Evolutionary conservation across 1,139 yeast species (phyloP), one percentile per base, ranked within the genome.

Genomic region (Pichia sp.): DNA sequence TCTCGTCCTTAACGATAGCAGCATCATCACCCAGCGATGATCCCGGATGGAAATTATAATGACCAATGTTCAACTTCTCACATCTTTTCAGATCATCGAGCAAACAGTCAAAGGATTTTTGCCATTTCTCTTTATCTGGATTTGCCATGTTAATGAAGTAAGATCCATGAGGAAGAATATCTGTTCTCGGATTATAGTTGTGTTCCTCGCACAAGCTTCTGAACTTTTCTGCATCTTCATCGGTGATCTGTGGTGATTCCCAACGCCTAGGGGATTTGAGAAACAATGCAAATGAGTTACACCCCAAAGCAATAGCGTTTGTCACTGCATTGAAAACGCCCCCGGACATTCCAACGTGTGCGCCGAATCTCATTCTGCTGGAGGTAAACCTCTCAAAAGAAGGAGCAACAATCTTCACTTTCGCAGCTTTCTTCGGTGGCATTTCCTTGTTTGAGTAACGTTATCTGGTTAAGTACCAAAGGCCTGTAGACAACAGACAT

Each of bases 11-110:
- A 34, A 88, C 61, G 1, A 94, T 85, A 4, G 59, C 53, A 52
- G 80, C 86, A 52, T 82, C 84, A 3, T 59, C 52, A 1, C 82
- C 74, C 36, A 91, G 63, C 26, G 87, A 74, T 1, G 96, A 85
- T 0, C 99, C 98, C 0, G 99, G 98, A 53, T 91, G 98, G 58
- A 93, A 77, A 56, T 91, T 91, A 60, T 91, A 91, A 20, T 81
- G 64, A 0, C 95, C 95, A 44, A 91, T 80, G 24, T 82, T 81
- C 37, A 91, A 63, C 49, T 69, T 72, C 54, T 91, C 98, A 59
- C 98, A 91, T 46, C 98, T 64, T 45, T 70, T 66, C 55, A 91
- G 64, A 52, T 91, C 99, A 55, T 91, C 98, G 10, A 88, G 45
- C 45, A 91, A 81, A n/a, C 91, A 80, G 1, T 66, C 77, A 50